Evolutionary conservation across 83 land plant species (phyloP), one percentile per base, ranked within the genome.

Genomic region (Diphasiastrum complanatum): DNA sequence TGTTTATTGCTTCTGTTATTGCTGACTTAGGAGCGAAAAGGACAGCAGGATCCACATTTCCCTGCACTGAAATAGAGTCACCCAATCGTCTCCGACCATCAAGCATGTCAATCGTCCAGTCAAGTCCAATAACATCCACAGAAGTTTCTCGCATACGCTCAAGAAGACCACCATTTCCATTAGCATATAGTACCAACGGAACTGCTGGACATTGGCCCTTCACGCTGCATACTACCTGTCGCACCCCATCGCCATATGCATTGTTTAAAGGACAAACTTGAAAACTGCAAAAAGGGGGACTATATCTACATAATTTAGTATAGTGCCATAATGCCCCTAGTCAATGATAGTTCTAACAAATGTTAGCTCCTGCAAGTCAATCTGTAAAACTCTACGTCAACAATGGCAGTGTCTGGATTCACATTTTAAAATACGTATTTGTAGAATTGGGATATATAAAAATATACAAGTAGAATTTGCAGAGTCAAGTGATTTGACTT

Each of bases 31-130:
- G 89, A 49, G 78, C 83, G 69, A 93, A 93, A 0, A 93, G 69
- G 58, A 64, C 79, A 33, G 84, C 87, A 31, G 98, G 98, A 40
- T 93, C 98, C 10, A 93, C 98, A 73, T 93, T 93, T 50, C 98
- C 98, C 61, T 93, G 98, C 4, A 93, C 84, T 29, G 86, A 78
- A 12, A 89, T 66, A 14, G 64, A 77, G 31, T 51, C 70, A 16
- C 96, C 91, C 52, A 93, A 57, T 0, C 98, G 77, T 43, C 72
- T 78, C 57, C 98, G 85, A 49, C 84, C 98, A 71, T 93, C 98
- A 26, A 80, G 81, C 91, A 93, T 93, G 48, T 93, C 98, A 40
- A 93, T 83, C 16, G 98, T 93, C 98, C 98, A 93, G 60, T 93
- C 98, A 66, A 93, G 91, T 36, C 98, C 98, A 65, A 93, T 89